These are phyloP conservation scores for Lachancea kluyveri DNA, from an alignment of 805 yeast genomes.

Conservation along the genomic window DNA sequence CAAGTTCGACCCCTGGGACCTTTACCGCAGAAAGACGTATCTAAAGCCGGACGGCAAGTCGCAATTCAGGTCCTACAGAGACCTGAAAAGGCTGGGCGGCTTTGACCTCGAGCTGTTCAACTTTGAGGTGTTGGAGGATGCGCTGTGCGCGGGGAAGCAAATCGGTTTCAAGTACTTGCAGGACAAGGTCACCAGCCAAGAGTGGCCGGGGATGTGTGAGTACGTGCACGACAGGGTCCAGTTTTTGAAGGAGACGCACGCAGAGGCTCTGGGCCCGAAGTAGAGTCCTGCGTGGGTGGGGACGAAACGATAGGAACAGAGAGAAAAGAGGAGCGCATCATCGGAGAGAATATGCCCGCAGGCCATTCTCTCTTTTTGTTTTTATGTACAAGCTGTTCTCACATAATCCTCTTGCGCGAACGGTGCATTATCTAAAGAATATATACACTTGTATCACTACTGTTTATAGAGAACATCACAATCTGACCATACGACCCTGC, in stretches of 20 bases:
- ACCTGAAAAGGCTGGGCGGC: slow-evolving; percentile 7
- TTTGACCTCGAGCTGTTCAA: slow-evolving; percentile 26
- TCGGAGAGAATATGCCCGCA: no score
- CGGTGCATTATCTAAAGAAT: no score
- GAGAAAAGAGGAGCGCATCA: no score
- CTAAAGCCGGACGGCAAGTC: slow-evolving; percentile 12
- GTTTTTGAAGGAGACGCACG: slow-evolving; percentile 11
- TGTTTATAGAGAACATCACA: no score
- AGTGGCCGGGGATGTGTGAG: slow-evolving; percentile 18
- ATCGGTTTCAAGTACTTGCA: slow-evolving; percentile 12
- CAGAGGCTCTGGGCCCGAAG: slow-evolving; percentile 4
- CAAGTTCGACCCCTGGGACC: slow-evolving; percentile 31
- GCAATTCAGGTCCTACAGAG: slow-evolving; percentile 20
- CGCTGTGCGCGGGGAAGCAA: slow-evolving; percentile 15
- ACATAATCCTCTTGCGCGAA: no score
- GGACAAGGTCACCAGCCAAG: slow-evolving; percentile 7
- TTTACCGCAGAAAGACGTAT: slow-evolving; percentile 16
- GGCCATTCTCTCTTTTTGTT: no score
- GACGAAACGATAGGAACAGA: no score
- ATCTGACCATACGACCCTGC: no score
- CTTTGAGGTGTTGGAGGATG: slow-evolving; percentile 12
- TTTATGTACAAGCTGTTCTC: no score
- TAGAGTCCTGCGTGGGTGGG: no score
- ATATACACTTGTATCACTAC: no score
- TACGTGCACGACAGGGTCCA: slow-evolving; percentile 15